phyloP scores from a whole-genome alignment of 257 asterid species.

The Gynochthodes officinalis region DNA sequence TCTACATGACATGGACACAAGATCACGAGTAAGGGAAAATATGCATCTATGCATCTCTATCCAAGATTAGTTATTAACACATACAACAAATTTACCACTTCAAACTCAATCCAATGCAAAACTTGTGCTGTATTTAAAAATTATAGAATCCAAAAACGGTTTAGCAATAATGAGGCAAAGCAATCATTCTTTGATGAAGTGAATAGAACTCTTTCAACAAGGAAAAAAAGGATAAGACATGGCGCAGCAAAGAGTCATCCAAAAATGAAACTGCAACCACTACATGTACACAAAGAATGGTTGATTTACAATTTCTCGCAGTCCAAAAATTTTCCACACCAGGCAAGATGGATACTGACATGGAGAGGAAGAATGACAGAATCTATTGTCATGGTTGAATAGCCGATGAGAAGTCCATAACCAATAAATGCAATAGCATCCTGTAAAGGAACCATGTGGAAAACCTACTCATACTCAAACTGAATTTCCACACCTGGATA shows the following conservation, averaged over 20 bases:
- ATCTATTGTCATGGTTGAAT: constrained; percentile 14
- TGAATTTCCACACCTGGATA: constrained; percentile 67
- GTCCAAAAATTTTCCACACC: constrained; percentile 14
- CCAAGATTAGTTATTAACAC: not conserved
- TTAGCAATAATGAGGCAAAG: not conserved
- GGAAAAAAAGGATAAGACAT: not conserved
- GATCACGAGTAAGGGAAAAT: not conserved
- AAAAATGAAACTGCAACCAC: not conserved
- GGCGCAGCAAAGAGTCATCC: not conserved
- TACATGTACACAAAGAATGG: constrained; percentile 16
- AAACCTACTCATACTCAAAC: constrained; percentile 67
- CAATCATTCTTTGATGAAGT: not conserved
- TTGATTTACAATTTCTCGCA: constrained; percentile 9
- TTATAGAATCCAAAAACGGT: not conserved
- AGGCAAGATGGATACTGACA: constrained; percentile 7
- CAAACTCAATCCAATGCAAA: not conserved
- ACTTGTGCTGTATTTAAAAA: too few species aligned
- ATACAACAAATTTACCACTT: constrained; percentile 9
- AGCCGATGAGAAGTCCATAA: constrained; percentile 13
- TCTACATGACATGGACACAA: not conserved
- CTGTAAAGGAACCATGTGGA: not conserved
- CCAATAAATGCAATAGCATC: not conserved
- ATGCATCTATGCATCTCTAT: not conserved
- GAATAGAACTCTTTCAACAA: not conserved
- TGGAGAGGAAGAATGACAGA: constrained; percentile 11